A percentile compares a stretch with the other conserved stretches of the same genome.
These are phyloP conservation scores for Fusarium nelsonii DNA, from an alignment of 2,329 filamentous ascomycete genomes.

Conservation along the genomic window DNA sequence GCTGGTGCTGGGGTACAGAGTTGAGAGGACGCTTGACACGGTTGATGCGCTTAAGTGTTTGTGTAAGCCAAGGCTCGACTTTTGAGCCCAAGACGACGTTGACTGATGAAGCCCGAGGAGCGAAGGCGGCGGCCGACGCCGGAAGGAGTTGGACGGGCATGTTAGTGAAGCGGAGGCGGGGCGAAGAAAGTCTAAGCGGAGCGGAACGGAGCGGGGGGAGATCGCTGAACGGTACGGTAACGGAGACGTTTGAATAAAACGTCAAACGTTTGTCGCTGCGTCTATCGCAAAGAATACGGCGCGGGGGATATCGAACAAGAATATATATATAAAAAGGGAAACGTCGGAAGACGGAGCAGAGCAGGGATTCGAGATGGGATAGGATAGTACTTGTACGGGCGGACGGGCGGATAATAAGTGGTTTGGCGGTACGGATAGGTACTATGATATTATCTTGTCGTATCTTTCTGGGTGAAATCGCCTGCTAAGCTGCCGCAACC, in stretches of 20 bases:
- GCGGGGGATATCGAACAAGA: conserved; percentile 50
- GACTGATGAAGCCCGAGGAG: conserved; percentile 87
- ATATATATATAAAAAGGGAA: conserved; percentile 60
- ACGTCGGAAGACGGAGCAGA: conserved; percentile 65
- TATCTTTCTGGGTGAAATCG: conserved; percentile 57
- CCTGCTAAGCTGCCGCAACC: conserved; percentile 71
- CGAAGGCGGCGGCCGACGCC: conserved; percentile 95
- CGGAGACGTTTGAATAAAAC: conserved; percentile 20
- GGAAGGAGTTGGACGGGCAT: conserved; percentile 96
- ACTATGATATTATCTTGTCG: conserved; percentile 38
- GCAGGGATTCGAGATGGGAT: conserved; percentile 43
- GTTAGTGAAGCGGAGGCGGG: conserved; percentile 43
- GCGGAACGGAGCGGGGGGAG: conserved; percentile 31
- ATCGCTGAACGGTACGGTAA: conserved; percentile 21
- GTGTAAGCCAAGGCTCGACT: conserved; percentile 96
- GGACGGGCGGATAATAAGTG: conserved; percentile 2
- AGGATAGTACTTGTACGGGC: conserved; percentile 9
- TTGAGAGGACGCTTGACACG: conserved; percentile 96
- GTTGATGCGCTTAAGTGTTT: conserved; percentile 96
- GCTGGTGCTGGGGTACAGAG: conserved; percentile 93
- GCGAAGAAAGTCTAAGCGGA: conserved; percentile 16
- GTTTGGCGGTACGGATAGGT: conserved; percentile 2
- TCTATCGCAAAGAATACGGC: conserved; percentile 29
- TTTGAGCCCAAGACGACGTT: conserved; percentile 94
- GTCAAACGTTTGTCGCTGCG: conserved; percentile 16